phyloP scores from a whole-genome alignment of 2,329 filamentous ascomycete genomes.

The Colletotrichum sp. region DNA sequence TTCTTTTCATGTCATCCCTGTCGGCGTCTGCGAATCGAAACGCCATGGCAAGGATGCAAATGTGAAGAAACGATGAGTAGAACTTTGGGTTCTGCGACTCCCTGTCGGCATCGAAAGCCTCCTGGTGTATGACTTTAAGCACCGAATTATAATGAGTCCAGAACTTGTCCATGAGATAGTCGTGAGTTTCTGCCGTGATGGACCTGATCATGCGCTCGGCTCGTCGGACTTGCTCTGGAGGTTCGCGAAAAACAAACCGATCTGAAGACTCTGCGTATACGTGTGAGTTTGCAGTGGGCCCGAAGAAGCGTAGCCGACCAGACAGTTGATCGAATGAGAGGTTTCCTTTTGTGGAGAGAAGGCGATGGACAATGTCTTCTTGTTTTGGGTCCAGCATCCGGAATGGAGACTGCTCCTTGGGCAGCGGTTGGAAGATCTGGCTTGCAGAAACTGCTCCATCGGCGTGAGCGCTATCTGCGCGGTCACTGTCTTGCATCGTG shows the following conservation, averaged over 20 bases:
- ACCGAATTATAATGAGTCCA: conserved; percentile 56
- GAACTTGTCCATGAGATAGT: conserved; percentile 56
- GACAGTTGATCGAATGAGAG: conserved; percentile 55
- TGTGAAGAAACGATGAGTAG: conserved; percentile 57
- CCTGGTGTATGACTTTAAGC: conserved; percentile 52
- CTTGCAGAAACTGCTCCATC: neutral
- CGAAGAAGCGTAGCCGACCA: conserved; percentile 56
- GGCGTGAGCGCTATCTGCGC: conserved; percentile 22
- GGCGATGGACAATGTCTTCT: conserved; percentile 51
- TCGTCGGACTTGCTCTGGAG: conserved; percentile 46
- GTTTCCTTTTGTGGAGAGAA: conserved; percentile 53
- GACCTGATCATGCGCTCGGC: conserved; percentile 52
- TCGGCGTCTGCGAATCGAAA: conserved; percentile 54
- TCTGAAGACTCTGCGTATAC: conserved; percentile 47
- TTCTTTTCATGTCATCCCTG: conserved; percentile 51
- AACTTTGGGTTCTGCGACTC: conserved; percentile 50
- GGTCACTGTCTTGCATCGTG: conserved; percentile 27
- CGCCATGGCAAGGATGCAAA: conserved; percentile 55
- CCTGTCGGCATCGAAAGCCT: conserved; percentile 52
- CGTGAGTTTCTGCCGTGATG: conserved; percentile 49
- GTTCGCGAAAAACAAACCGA: conserved; percentile 39
- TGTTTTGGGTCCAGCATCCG: conserved; percentile 43
- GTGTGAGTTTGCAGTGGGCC: conserved; percentile 57
- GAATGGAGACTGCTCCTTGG: conserved; percentile 35
- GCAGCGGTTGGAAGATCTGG: conserved; percentile 23